phyloP scores from a whole-genome alignment of 2,329 filamentous ascomycete species.

The Sarocladium oryzae region DNA sequence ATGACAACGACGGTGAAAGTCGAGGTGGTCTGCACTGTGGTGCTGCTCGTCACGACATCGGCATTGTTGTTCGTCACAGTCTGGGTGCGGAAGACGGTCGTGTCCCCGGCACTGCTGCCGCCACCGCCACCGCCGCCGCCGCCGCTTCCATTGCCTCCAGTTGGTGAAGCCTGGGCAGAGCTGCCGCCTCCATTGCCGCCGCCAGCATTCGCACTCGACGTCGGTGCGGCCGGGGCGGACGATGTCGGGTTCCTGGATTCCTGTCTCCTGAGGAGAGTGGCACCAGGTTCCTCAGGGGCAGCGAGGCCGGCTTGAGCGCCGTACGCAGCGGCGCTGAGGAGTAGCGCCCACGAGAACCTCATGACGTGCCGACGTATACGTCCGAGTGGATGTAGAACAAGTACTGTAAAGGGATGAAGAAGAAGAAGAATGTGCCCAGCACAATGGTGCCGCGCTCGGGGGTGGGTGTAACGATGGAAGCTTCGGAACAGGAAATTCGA shows the following conservation, averaged over 20 bases:
- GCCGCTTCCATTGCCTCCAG: conserved; percentile 1
- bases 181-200: not conserved
- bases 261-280: not conserved
- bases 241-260: not conserved
- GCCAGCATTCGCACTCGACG: not conserved
- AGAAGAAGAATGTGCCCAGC: conserved; percentile 3
- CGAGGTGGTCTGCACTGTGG: conserved; percentile 14
- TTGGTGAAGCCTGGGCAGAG: not conserved
- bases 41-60: conserved; percentile 9
- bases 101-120: conserved; percentile 16
- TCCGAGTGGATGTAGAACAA: no score
- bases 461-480: not conserved
- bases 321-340: not conserved
- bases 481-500: not conserved
- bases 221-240: not conserved
- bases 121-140: conserved; percentile 15
- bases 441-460: not conserved
- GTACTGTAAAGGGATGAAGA: no score
- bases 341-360: conserved; percentile 4
- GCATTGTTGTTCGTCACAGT: conserved; percentile 21
- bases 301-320: not conserved
- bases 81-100: conserved; percentile 22
- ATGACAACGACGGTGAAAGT: conserved; percentile 15
- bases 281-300: not conserved
- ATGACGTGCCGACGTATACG: not conserved